Conservation (phyloP, 2,329 filamentous ascomycete species). For the Rhinocladiella mackenziei region DNA sequence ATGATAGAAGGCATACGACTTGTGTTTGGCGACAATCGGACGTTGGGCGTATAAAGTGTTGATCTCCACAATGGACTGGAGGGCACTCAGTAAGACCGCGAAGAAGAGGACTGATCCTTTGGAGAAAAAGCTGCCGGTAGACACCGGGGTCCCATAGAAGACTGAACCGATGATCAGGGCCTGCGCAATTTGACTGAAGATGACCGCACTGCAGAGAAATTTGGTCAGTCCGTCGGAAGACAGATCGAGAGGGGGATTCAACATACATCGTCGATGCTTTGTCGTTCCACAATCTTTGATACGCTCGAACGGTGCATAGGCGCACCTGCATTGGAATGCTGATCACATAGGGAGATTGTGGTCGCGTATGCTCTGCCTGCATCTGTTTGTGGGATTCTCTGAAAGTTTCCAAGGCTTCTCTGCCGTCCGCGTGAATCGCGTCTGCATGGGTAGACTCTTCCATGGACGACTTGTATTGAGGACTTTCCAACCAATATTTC, state of each 20-base stretch:
- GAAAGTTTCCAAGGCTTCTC: conserved; percentile 51
- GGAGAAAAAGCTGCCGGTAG: conserved; percentile 58
- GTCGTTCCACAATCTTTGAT: conserved; percentile 64
- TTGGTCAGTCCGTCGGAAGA: conserved; percentile 26
- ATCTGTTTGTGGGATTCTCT: conserved; percentile 48
- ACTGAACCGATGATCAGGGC: conserved; percentile 62
- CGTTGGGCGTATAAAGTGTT: conserved; percentile 60
- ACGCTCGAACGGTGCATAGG: conserved; percentile 56
- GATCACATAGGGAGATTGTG: conserved; percentile 55
- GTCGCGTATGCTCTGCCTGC: conserved; percentile 50
- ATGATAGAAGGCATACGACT: conserved; percentile 55
- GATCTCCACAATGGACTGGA: conserved; percentile 65
- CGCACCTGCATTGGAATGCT: conserved; percentile 54
- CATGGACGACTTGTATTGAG: conserved; percentile 53
- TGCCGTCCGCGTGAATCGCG: conserved; percentile 54
- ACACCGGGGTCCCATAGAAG: conserved; percentile 60
- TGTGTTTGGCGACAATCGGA: conserved; percentile 58
- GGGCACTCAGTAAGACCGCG: conserved; percentile 57
- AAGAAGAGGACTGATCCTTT: conserved; percentile 64
- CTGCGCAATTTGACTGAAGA: conserved; percentile 59
- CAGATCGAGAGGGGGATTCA: conserved; percentile 42
- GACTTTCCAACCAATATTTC: conserved; percentile 52
- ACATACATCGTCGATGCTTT: conserved; percentile 53
- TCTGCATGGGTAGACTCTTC: conserved; percentile 48
- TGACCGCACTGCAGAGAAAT: conserved; percentile 40